Evolutionary conservation across 1,284 basidiomycete species (phyloP).

Genomic region (Singerocomus rubriflavus): DNA sequence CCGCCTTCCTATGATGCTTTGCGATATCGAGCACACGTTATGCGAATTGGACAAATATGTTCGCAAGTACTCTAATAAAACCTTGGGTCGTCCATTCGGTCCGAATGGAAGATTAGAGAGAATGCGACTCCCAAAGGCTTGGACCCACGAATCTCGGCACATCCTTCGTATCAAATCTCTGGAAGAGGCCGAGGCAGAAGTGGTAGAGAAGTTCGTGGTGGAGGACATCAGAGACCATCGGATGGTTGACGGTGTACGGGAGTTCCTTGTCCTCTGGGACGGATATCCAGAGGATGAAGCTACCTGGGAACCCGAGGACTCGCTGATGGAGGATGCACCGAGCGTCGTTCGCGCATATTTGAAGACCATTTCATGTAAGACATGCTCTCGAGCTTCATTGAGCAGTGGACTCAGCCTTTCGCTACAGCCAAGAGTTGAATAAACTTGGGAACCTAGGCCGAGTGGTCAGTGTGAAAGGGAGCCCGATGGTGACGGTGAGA

Average conservation of each 20-base stretch:
- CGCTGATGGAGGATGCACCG: slow-evolving; percentile 46
- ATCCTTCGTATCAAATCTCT: slow-evolving; percentile 38
- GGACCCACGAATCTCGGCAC: slow-evolving; percentile 42
- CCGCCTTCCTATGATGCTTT: slow-evolving; percentile 46
- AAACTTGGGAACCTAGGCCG: not conserved
- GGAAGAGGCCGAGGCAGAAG: slow-evolving; percentile 37
- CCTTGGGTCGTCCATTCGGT: slow-evolving; percentile 29
- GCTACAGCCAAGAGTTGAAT: slow-evolving; percentile 12
- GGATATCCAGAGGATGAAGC: slow-evolving; percentile 55
- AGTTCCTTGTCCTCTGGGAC: slow-evolving; percentile 59
- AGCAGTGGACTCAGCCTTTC: not conserved
- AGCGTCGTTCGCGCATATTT: slow-evolving; percentile 23
- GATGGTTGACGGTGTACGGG: slow-evolving; percentile 28
- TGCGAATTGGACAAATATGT: slow-evolving; percentile 70
- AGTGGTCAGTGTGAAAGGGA: not conserved
- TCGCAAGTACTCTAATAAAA: slow-evolving; percentile 34
- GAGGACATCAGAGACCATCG: slow-evolving; percentile 34
- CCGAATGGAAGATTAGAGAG: slow-evolving; percentile 29
- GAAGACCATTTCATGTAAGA: slow-evolving; percentile 14
- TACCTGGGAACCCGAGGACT: slow-evolving; percentile 58
- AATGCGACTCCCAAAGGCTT: slow-evolving; percentile 48
- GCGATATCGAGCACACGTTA: slow-evolving; percentile 63
- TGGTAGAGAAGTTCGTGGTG: slow-evolving; percentile 39
- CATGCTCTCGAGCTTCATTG: not conserved
- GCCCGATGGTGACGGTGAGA: slow-evolving; percentile 15